Evolutionary conservation across 2,329 filamentous ascomycete genomes (phyloP).

Genomic region (Elsinoe australis): DNA sequence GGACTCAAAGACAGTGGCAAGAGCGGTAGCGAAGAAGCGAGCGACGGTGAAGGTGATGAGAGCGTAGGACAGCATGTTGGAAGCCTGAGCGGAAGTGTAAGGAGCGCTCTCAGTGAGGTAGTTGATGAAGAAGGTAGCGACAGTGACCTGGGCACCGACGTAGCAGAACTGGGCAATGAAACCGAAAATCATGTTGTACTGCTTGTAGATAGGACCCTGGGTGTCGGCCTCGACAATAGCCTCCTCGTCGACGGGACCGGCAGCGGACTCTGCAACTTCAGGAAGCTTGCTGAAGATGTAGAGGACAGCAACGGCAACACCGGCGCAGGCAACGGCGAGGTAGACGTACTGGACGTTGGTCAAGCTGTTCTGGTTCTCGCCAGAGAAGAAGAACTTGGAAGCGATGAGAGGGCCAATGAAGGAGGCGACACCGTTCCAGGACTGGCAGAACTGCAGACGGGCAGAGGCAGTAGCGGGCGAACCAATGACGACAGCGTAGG

Average conservation of each 20-base stretch:
- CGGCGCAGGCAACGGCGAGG: slow-evolving; percentile 34
- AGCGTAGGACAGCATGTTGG: slow-evolving; percentile 34
- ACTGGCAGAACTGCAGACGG: slow-evolving; percentile 35
- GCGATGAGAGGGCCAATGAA: slow-evolving; percentile 36
- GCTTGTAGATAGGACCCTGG: slow-evolving; percentile 32
- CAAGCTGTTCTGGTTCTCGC: slow-evolving; percentile 28
- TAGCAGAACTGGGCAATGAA: slow-evolving; percentile 34
- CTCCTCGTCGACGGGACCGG: slow-evolving; percentile 25
- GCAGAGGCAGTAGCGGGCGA: slow-evolving; percentile 31
- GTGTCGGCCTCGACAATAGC: slow-evolving; percentile 26
- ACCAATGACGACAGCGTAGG: slow-evolving; percentile 35
- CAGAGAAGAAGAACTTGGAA: slow-evolving; percentile 34
- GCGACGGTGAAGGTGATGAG: slow-evolving; percentile 35
- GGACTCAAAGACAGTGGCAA: slow-evolving; percentile 31
- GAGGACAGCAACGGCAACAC: slow-evolving; percentile 30
- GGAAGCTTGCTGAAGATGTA: slow-evolving; percentile 35
- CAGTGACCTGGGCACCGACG: slow-evolving; percentile 33
- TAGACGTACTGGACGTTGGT: slow-evolving; percentile 36
- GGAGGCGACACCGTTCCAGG: slow-evolving; percentile 34
- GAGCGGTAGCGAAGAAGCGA: slow-evolving; percentile 33
- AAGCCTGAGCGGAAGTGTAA: slow-evolving; percentile 27
- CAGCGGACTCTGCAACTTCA: slow-evolving; percentile 27
- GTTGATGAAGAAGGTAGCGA: slow-evolving; percentile 35
- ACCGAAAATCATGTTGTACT: slow-evolving; percentile 36
- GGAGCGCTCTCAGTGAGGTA: slow-evolving; percentile 32